A percentile compares a stretch with the other conserved stretches of the same genome.
Evolutionary conservation across 2,329 filamentous ascomycete genomes (phyloP).

Genomic region (Aspergillus alliaceus): DNA sequence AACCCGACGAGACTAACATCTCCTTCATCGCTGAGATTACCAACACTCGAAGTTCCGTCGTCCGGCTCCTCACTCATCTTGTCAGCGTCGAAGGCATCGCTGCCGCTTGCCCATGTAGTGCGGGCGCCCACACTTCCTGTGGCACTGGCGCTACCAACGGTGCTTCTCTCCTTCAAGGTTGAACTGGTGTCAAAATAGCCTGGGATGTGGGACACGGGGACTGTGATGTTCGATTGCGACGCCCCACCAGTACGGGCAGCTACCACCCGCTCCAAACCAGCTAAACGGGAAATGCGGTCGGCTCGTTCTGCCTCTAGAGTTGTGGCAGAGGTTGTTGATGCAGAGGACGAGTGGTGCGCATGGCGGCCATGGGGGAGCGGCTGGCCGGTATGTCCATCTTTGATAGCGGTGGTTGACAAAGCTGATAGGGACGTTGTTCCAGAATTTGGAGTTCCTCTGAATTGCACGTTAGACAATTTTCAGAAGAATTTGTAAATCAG

Average conservation of each 20-base stretch:
- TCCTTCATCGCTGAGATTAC: constrained; percentile 83
- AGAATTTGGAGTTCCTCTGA: constrained; percentile 86
- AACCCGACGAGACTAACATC: constrained; percentile 85
- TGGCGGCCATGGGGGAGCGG: constrained; percentile 60
- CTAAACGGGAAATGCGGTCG: constrained; percentile 90
- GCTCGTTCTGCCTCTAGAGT: constrained; percentile 89
- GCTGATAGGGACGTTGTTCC: constrained; percentile 88
- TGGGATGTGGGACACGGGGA: constrained; percentile 47
- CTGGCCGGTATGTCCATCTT: constrained; percentile 89
- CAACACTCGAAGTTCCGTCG: constrained; percentile 63
- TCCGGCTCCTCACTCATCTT: constrained; percentile 67
- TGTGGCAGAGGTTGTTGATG: constrained; percentile 60
- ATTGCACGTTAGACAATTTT: constrained; percentile 17
- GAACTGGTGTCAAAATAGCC: constrained; percentile 81
- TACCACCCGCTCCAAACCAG: constrained; percentile 84
- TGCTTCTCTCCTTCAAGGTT: constrained; percentile 76
- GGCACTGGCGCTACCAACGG: constrained; percentile 85
- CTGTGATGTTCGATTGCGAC: constrained; percentile 31
- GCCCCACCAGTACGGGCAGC: constrained; percentile 61
- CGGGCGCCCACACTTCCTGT: constrained; percentile 70
- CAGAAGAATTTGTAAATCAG: constrained; percentile 7
- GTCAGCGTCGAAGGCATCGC: constrained; percentile 56
- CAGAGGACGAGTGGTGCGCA: constrained; percentile 56
- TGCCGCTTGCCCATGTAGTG: constrained; percentile 67
- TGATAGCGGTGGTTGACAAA: constrained; percentile 91